phyloP scores from a whole-genome alignment of 78 protist species.

The Dictyostelium intermedium region DNA sequence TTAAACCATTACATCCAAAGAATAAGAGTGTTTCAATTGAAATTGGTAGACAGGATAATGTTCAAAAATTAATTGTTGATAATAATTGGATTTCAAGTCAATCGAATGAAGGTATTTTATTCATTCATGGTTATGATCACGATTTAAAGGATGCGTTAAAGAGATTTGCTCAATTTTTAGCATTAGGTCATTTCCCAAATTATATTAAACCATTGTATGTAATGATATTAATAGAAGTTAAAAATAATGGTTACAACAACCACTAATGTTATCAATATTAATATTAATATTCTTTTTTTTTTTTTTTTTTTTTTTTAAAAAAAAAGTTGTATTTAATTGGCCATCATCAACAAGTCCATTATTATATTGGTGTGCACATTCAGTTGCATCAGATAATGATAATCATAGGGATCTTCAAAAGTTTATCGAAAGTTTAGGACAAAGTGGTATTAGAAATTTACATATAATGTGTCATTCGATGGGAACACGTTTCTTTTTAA shows the following conservation, averaged over 20 bases:
- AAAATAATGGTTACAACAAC: no score
- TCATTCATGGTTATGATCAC: slow-evolving; percentile 84
- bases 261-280: background rate
- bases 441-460: slow-evolving; percentile 60
- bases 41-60: background rate
- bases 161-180: slow-evolving; percentile 79
- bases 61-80: slow-evolving; percentile 30
- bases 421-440: slow-evolving; percentile 43
- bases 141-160: slow-evolving; percentile 68
- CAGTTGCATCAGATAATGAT: slow-evolving; percentile 59
- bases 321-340: slow-evolving; percentile 76
- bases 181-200: slow-evolving; percentile 82
- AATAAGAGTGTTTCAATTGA: slow-evolving; percentile 33
- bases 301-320: background rate
- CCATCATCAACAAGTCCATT: slow-evolving; percentile 64
- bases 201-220: slow-evolving; percentile 65
- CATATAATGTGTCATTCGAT: slow-evolving; percentile 78
- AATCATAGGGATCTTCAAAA: slow-evolving; percentile 59
- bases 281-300: background rate
- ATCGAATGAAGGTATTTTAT: slow-evolving; percentile 72
- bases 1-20: slow-evolving; percentile 31
- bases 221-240: background rate
- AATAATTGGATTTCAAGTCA: slow-evolving; percentile 65
- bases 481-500: slow-evolving; percentile 71
- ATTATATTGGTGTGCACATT: slow-evolving; percentile 74